A percentile compares a stretch with the other conserved stretches of the same genome.
phyloP scores from a whole-genome alignment of 345 rosid genomes.

The Corymbia maculata region DNA sequence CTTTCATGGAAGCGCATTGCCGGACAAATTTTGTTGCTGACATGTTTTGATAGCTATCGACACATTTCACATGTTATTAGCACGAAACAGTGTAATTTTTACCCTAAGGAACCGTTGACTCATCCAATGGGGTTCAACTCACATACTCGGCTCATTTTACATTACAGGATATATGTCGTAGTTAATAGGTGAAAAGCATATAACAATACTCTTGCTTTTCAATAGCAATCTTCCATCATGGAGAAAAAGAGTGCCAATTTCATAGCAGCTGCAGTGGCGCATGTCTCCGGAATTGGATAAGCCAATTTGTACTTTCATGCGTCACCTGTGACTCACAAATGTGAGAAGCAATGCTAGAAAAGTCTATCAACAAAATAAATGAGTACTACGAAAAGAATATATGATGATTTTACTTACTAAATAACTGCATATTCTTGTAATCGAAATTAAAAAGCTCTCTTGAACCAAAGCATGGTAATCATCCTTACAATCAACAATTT shows the following conservation, averaged over 20 bases:
- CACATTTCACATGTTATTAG: not conserved
- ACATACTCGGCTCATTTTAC: not conserved
- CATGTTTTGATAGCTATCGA: not conserved
- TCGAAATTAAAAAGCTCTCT: fast-evolving
- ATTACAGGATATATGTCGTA: not conserved
- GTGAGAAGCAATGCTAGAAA: not conserved
- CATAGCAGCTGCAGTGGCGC: not conserved
- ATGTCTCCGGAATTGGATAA: not conserved
- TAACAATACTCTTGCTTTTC: no score
- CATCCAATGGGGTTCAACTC: not conserved
- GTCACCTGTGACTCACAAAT: not conserved
- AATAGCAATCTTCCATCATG: not conserved
- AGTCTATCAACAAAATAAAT: not conserved
- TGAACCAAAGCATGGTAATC: not conserved
- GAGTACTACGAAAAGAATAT: not conserved
- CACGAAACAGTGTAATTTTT: not conserved
- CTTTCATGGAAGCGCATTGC: not conserved
- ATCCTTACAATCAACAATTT: not conserved
- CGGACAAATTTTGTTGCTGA: not conserved
- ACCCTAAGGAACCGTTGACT: not conserved
- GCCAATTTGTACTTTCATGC: not conserved
- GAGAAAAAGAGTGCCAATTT: not conserved
- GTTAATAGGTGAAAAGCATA: no score
- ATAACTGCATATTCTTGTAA: not conserved
- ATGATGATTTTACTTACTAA: no score